Evolutionary conservation across 1,284 basidiomycete species (phyloP), one percentile per base, ranked within the genome.

Genomic region (Boletus mariae): DNA sequence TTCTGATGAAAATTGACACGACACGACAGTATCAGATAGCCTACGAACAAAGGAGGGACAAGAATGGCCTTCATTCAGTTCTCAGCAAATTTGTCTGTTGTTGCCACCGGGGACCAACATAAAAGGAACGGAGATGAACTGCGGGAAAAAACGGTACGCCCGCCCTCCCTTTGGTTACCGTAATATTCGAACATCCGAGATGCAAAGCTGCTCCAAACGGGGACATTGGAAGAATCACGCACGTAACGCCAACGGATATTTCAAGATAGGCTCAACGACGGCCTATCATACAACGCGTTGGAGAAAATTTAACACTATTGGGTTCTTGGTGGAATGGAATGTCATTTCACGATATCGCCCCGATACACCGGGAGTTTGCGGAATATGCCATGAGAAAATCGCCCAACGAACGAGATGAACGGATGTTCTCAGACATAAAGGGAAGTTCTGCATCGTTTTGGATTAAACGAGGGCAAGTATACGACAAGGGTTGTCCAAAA

Each of bases 401-500:
- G 0, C 1, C 4, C 25, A 6, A 32, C n/a, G 29, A 17, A 8
- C 5, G 15, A 28, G 9, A 10, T 12, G 42, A 11, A 15, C n/a
- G 20, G 11, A n/a, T 17, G 26, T 29, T 49, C 38, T 49, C 37
- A 43, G n/a, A 26, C 12, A 49, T 17, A 41, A 45, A 49, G 15
- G 5, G 17, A 45, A 5, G 46, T 51, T 38, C 25, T 37, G 42
- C 52, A 47, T 52, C 6, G 31, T 49, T 49, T 65, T 52, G 63
- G 47, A 64, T 63, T 67, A 51, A 59, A 42, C 25, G 52, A 58
- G 45, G 28, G 46, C 51, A 53, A 47, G 51, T 64, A 48, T 54
- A 56, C 44, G 57, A 62, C 64, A 55, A 51, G 32, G n/a, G 46
- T 49, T 46, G 59, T 57, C 53, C 56, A 35, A 62, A 53, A 55